Percentiles rank a stretch among this genome's conserved stretches.
These are phyloP conservation scores for Drechmeria coniospora DNA, from an alignment of 2,329 filamentous ascomycete genomes.

Conservation along the genomic window DNA sequence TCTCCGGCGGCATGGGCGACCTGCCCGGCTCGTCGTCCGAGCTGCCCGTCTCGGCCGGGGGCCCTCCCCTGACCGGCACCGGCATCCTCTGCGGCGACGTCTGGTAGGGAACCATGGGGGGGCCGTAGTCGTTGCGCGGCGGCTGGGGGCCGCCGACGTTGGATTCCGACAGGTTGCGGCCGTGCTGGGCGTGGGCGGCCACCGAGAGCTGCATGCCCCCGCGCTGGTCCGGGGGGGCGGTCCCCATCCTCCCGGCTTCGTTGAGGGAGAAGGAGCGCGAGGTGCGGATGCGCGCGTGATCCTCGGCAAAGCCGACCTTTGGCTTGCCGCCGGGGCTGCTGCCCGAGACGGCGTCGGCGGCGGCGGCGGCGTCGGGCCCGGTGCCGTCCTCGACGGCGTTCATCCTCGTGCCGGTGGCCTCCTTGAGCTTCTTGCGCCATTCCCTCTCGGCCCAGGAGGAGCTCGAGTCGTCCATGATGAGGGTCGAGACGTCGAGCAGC, in stretches of 20 bases:
- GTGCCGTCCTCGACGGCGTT: slow-evolving; percentile 40
- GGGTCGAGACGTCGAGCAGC: slow-evolving; percentile 62
- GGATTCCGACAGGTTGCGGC: slow-evolving; percentile 33
- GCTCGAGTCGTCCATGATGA: slow-evolving; percentile 69
- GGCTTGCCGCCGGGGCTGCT: slow-evolving; percentile 16
- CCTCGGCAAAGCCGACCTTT: slow-evolving; percentile 44
- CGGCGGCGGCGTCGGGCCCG: no score
- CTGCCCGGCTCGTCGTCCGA: slow-evolving; percentile 38
- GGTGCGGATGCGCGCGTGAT: slow-evolving; percentile 31
- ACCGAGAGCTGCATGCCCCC: slow-evolving; percentile 19
- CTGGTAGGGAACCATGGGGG: slow-evolving; percentile 11
- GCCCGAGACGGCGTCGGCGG: no score
- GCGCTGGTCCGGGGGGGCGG: slow-evolving; percentile 29
- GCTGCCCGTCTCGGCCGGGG: slow-evolving; percentile 31
- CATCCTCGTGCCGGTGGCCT: slow-evolving; percentile 70
- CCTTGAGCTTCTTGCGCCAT: slow-evolving; percentile 82
- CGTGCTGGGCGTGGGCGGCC: slow-evolving; percentile 20
- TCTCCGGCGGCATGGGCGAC: slow-evolving; percentile 21
- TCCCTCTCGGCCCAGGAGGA: slow-evolving; percentile 68
- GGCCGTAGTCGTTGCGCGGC: slow-evolving; percentile 10
- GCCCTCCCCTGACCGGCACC: slow-evolving; percentile 22
- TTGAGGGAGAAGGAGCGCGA: slow-evolving; percentile 36
- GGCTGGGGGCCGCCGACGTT: slow-evolving; percentile 11
- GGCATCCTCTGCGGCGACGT: slow-evolving; percentile 19
- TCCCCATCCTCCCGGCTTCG: slow-evolving; percentile 31